Percentiles rank a stretch among this genome's conserved stretches.
phyloP scores from a whole-genome alignment of 2,329 filamentous ascomycete genomes.

The Coleophoma cylindrospora region DNA sequence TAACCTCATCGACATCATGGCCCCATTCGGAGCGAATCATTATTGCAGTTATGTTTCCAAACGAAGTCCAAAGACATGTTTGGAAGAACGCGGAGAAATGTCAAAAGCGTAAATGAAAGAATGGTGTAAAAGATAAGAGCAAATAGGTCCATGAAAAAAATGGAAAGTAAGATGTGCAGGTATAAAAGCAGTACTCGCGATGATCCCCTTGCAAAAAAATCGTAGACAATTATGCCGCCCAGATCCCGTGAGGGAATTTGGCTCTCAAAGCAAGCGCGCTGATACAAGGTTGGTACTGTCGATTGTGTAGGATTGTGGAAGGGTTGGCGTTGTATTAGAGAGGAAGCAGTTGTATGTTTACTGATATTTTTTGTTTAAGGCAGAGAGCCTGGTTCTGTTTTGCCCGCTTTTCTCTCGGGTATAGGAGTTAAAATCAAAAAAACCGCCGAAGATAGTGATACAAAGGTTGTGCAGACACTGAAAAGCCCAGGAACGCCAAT shows the following conservation, averaged over 20 bases:
- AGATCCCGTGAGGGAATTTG: conserved; percentile 10
- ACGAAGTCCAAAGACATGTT: background rate
- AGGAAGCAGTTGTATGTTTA: conserved; percentile 3
- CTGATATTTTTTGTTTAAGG: conserved; percentile 4
- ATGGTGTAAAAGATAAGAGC: conserved; percentile 3
- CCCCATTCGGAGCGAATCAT: background rate
- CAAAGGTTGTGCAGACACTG: conserved; percentile 11
- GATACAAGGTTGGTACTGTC: background rate
- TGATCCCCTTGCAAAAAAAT: conserved; percentile 1
- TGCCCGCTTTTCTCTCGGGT: conserved; percentile 16
- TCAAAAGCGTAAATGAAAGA: background rate
- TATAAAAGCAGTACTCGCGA: background rate
- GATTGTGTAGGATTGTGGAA: background rate
- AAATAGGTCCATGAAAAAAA: conserved; percentile 3
- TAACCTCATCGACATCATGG: background rate
- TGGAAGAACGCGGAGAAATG: background rate
- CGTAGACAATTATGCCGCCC: conserved; percentile 8
- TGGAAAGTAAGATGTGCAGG: conserved; percentile 19
- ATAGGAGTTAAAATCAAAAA: conserved; percentile 6
- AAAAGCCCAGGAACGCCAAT: conserved; percentile 2
- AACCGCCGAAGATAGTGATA: conserved; percentile 14
- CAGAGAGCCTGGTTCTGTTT: conserved; percentile 17
- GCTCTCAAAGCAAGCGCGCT: background rate
- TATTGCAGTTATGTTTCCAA: background rate
- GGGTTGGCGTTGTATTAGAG: background rate